Conservation (phyloP, 108 stramenopile species). For the Discostella stelligeroides region DNA sequence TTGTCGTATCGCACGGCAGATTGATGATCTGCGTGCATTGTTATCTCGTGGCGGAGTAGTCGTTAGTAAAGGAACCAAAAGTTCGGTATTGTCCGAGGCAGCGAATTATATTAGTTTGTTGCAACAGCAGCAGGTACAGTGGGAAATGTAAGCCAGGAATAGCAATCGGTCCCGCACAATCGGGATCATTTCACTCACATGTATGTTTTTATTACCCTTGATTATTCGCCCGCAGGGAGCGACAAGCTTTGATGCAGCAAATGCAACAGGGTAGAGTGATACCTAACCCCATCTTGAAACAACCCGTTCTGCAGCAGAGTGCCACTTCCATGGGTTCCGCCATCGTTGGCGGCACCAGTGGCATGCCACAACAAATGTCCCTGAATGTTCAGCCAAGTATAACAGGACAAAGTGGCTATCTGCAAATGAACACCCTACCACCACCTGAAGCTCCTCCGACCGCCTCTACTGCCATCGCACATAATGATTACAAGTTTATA, state of each 20-base stretch:
- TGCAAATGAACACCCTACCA: slow-evolving; percentile 11
- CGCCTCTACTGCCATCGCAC: slow-evolving; percentile 35
- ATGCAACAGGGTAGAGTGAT: slow-evolving; percentile 79
- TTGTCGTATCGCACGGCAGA: slow-evolving; percentile 85
- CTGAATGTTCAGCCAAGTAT: slow-evolving; percentile 49
- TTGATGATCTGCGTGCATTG: slow-evolving; percentile 75
- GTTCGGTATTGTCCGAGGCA: slow-evolving; percentile 84
- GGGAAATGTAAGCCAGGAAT: slow-evolving; percentile 71
- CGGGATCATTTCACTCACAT: slow-evolving; percentile 1
- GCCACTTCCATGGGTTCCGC: slow-evolving; percentile 62
- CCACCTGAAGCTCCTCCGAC: slow-evolving; percentile 3
- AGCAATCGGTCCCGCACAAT: neutral
- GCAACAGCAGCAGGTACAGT: slow-evolving; percentile 86
- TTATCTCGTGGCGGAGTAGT: slow-evolving; percentile 85
- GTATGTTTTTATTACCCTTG: neutral
- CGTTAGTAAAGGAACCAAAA: slow-evolving; percentile 90
- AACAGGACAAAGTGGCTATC: neutral
- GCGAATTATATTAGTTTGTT: slow-evolving; percentile 86
- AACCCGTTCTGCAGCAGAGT: slow-evolving; percentile 53
- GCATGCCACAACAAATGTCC: slow-evolving; percentile 27
- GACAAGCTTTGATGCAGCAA: slow-evolving; percentile 73
- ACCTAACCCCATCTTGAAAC: neutral
- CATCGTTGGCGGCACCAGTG: slow-evolving; percentile 55
- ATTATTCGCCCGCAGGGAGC: slow-evolving; percentile 14
- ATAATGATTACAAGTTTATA: slow-evolving; percentile 74